Evolutionary conservation across 345 rosid genomes (phyloP), one percentile per base, ranked within the genome.

Genomic region (Pistacia integerrima): DNA sequence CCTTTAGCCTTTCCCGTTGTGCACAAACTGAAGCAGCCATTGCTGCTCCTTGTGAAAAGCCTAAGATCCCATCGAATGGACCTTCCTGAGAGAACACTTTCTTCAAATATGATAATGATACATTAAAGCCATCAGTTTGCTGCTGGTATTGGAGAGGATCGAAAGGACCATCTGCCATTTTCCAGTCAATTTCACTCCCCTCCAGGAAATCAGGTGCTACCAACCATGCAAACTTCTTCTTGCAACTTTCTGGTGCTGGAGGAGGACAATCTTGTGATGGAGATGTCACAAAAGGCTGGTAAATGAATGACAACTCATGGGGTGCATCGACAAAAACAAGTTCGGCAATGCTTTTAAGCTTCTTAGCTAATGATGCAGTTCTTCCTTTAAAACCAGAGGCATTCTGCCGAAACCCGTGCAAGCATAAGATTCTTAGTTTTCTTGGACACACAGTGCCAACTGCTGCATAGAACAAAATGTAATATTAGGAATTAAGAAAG

Each of bases 21-120:
- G 85, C 90, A 73, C 95, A 84, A 16, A 88, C 77, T 36, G 87
- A 84, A 77, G 95, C 95, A 73, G 96, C 90, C 97, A 91, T 90
- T 35, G 97, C 98, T 1, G 98, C 99, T 77, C 99, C 98, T 73
- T 90, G 98, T 52, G 97, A 94, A 78, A 97, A 94, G 73, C 99
- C 97, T 18, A 97, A 83, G 64, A 92, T 86, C 73, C 97, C 99
- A 73, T 97, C 99, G 77, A 94, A 94, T 46, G 97, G 97, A n/a
- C 99, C 99, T 76, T 84, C 80, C 79, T 66, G 76, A 10, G 84
- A 82, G 86, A 85, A 87, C 11, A 77, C 66, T 0, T 36, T 82
- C 82, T 83, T 88, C 79, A 96, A 78, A 81, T 81, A 87, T 49
- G 85, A 73, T 41, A 90, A 41, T 11, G 97, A 97, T 73, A 55